Evolutionary conservation across 2,329 filamentous ascomycete genomes (phyloP), one percentile per base, ranked within the genome.

Genomic region (Westerdykella sp.): DNA sequence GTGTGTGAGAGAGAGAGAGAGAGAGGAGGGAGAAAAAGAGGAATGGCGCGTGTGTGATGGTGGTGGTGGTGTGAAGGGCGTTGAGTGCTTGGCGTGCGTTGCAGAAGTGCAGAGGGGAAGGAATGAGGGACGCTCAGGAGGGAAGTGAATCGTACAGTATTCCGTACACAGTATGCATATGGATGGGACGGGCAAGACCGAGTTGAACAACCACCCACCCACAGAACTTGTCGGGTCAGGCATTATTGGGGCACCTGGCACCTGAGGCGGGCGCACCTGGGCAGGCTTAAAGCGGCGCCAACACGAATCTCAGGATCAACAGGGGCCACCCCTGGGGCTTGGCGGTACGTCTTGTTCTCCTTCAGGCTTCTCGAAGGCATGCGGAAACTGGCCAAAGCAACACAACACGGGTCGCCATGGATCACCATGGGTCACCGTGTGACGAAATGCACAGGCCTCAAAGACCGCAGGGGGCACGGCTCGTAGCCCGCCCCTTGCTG

Each of bases 61-160:
- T 46, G 37, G 44, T 42, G 48, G 49, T 41, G 43, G 42, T 44
- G 47, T 37, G 49, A 45, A 47, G 45, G 44, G 47, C 37, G 43
- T 38, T 45, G 18, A 49, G 25, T 4, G 25, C 25, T 28, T 12
- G 25, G 25, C 25, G 25, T 9, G 32, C 32, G 32, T 35, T 14
- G 32, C 16, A 18, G 32, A 3, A 9, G 9, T n/a, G n/a, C n/a
- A n/a, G 5, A 13, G 12, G 15, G n/a, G n/a, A 3, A 18, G 32
- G 7, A 18, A 40, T 9, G 30, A 18, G 16, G 14, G 21, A 18
- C 21, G 39, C n/a, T n/a, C n/a, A 31, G 10, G 28, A 13, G 7
- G 39, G n/a, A n/a, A n/a, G n/a, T n/a, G n/a, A n/a, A n/a, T n/a
- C n/a, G n/a, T n/a, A n/a, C n/a, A n/a, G n/a, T n/a, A n/a, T n/a